Conservation (phyloP, 2,329 filamentous ascomycete species). For the Hypomyces perniciosus region DNA sequence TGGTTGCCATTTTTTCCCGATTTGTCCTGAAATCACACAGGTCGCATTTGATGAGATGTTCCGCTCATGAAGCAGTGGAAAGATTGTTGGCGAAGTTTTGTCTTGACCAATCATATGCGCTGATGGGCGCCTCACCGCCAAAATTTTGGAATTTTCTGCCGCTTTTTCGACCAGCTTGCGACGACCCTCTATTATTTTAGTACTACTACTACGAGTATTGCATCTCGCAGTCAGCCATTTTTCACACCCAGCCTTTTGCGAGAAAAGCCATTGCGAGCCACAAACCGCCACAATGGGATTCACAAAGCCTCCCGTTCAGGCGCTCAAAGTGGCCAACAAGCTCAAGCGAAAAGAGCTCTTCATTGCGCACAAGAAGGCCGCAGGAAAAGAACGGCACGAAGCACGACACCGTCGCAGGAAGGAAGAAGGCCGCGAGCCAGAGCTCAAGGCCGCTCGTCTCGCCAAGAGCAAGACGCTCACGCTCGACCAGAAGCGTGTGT, state of each 20-base stretch:
- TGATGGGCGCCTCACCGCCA: constrained; percentile 26
- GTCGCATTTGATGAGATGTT: background rate
- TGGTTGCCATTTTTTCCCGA: constrained; percentile 37
- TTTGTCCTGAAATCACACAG: background rate
- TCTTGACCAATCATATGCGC: constrained; percentile 6
- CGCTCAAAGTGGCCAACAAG: constrained; percentile 63
- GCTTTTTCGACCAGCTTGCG: constrained; percentile 4
- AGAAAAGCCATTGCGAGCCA: constrained; percentile 5
- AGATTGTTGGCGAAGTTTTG: constrained; percentile 1
- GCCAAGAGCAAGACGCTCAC: constrained; percentile 74
- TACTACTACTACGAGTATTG: background rate
- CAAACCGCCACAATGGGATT: constrained; percentile 25
- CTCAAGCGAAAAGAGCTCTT: constrained; percentile 70
- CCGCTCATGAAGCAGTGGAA: no score
- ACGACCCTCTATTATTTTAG: background rate
- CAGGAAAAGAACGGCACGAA: constrained; percentile 68
- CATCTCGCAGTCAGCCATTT: constrained; percentile 8
- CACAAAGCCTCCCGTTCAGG: constrained; percentile 28
- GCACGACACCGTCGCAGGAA: constrained; percentile 72
- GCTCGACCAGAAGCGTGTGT: constrained; percentile 81
- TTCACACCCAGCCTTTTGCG: background rate
- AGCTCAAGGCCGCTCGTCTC: constrained; percentile 65
- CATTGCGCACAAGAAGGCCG: constrained; percentile 71
- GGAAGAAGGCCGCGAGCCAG: constrained; percentile 79
- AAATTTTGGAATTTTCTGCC: constrained; percentile 33